Percentiles rank a stretch among this genome's conserved stretches.
phyloP scores from a whole-genome alignment of 768 basidiomycete species.

The Hortiboletus flavorubellus region DNA sequence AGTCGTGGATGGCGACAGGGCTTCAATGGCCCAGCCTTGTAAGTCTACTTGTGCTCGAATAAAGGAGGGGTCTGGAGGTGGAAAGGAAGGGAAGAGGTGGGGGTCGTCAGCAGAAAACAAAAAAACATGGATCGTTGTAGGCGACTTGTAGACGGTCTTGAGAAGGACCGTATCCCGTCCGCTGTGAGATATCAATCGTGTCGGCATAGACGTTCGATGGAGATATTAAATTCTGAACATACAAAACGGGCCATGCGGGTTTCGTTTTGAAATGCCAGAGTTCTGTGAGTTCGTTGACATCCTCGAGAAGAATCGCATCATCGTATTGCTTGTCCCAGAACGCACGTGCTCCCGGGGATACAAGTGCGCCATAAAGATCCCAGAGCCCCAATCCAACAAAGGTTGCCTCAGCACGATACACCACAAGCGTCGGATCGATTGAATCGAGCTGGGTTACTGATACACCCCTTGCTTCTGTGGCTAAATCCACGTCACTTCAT shows the following conservation, averaged over 20 bases:
- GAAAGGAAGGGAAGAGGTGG: slow-evolving; percentile 77
- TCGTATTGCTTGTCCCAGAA: slow-evolving; percentile 92
- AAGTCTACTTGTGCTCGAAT: slow-evolving; percentile 96
- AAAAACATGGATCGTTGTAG: slow-evolving; percentile 92
- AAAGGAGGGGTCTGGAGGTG: slow-evolving; percentile 62
- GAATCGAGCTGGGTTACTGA: slow-evolving; percentile 94
- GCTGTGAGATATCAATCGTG: slow-evolving; percentile 39
- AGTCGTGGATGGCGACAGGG: slow-evolving; percentile 91
- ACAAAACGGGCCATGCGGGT: slow-evolving; percentile 93
- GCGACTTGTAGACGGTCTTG: slow-evolving; percentile 96
- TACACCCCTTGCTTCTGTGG: slow-evolving; percentile 83
- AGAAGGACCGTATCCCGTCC: slow-evolving; percentile 88
- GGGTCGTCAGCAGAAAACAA: slow-evolving; percentile 91
- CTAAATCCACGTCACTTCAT: slow-evolving; percentile 36
- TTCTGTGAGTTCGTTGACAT: slow-evolving; percentile 87
- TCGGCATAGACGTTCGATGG: neutral
- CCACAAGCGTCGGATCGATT: slow-evolving; percentile 94
- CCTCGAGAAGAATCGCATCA: slow-evolving; percentile 81
- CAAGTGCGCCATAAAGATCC: slow-evolving; percentile 88
- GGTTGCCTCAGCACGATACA: slow-evolving; percentile 94
- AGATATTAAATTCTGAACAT: slow-evolving; percentile 34
- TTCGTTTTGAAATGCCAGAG: slow-evolving; percentile 92
- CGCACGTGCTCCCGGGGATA: slow-evolving; percentile 76
- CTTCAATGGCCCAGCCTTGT: slow-evolving; percentile 98
- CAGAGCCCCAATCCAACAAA: slow-evolving; percentile 95